Percentiles rank a stretch among this genome's conserved stretches.
Conservation (phyloP, 2,329 filamentous ascomycete species). For the Colletotrichum truncatum region DNA sequence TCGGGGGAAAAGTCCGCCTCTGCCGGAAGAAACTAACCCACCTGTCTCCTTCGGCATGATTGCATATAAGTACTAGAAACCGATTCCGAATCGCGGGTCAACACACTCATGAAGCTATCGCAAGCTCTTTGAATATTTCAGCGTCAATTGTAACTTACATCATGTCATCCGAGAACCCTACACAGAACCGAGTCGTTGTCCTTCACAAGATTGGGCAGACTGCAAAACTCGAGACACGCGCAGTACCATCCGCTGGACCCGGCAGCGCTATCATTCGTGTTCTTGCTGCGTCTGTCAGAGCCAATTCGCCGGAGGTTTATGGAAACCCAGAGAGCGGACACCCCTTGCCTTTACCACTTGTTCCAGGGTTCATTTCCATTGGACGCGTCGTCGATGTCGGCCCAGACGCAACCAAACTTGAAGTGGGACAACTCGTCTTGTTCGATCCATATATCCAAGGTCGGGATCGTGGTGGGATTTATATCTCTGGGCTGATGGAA, state of each 20-base stretch:
- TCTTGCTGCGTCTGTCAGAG: not conserved
- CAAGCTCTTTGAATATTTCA: no score
- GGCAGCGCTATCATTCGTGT: not conserved
- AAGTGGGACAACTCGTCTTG: slow-evolving; percentile 45
- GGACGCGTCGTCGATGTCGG: slow-evolving; percentile 44
- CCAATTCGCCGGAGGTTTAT: not conserved
- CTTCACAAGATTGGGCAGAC: not conserved
- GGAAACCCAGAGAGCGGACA: not conserved
- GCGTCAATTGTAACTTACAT: not conserved
- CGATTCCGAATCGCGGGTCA: no score
- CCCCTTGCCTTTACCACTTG: slow-evolving; percentile 40
- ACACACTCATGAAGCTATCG: no score
- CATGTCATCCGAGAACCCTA: not conserved
- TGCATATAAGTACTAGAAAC: no score
- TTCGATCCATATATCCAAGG: slow-evolving; percentile 40
- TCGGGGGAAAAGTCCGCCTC: no score
- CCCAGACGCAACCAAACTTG: slow-evolving; percentile 40
- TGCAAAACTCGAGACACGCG: not conserved
- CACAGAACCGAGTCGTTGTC: not conserved
- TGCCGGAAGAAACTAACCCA: no score
- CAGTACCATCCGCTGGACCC: not conserved
- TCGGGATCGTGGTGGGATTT: slow-evolving; percentile 38
- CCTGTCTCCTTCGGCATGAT: no score
- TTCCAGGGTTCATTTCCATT: slow-evolving; percentile 43
- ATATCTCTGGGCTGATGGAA: slow-evolving; percentile 41